Evolutionary conservation across 371 early-diverging fungal genomes (phyloP).

Genomic region (Rhizomucor miehei): DNA sequence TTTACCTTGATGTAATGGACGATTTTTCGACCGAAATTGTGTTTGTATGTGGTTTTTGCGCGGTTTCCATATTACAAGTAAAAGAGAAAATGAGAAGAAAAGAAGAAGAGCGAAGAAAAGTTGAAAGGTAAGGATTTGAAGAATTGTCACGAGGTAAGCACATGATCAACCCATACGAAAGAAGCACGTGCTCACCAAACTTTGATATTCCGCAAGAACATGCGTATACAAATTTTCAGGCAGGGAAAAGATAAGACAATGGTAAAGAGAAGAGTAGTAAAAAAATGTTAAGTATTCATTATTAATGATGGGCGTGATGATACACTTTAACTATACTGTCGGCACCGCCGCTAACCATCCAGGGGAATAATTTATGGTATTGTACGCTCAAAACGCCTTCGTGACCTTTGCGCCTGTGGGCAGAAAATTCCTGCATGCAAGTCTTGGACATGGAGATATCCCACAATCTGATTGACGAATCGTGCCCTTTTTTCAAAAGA

Average conservation of each 20-base stretch:
- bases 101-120: neutral
- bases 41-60: too few relatives aligned
- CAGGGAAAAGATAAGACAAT: too few relatives aligned
- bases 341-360: constrained; percentile 77
- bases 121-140: neutral
- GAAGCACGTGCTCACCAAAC: too few relatives aligned
- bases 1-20: too few relatives aligned
- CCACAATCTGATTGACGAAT: constrained; percentile 81
- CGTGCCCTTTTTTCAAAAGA: constrained; percentile 82
- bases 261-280: too few relatives aligned
- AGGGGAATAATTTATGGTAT: constrained; percentile 63
- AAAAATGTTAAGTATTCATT: neutral
- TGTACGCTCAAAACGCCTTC: constrained; percentile 74
- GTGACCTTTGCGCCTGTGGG: constrained; percentile 74
- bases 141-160: too few relatives aligned
- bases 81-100: neutral
- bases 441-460: constrained; percentile 60
- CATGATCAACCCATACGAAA: too few relatives aligned
- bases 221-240: too few relatives aligned
- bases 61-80: too few relatives aligned
- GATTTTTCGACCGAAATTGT: too few relatives aligned
- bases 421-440: constrained; percentile 77
- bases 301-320: constrained; percentile 32
- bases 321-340: constrained; percentile 71
- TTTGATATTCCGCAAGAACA: too few relatives aligned